Evolutionary conservation across 331 rosid species (phyloP).

Genomic region (Rosa hybrid): DNA sequence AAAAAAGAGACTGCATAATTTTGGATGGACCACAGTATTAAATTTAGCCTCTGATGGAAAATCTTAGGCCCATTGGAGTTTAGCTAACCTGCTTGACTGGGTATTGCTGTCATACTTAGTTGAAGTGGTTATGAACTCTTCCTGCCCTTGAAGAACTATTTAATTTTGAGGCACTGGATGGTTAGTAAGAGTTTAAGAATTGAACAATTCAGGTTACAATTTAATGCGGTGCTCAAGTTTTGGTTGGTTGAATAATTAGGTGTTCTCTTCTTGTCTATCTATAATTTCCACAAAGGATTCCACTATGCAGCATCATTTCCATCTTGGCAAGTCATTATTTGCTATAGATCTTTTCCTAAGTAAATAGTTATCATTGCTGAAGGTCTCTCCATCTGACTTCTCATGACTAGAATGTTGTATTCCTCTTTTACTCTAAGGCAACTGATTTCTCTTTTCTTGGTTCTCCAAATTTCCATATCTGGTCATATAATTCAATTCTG

Average conservation of each 20-base stretch:
- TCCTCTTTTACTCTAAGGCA: not conserved
- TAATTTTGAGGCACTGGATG: not conserved
- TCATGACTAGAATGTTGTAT: not conserved
- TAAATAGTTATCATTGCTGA: not conserved
- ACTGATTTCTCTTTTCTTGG: not conserved
- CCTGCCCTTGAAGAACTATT: not conserved
- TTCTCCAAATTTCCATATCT: not conserved
- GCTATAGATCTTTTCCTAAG: not conserved
- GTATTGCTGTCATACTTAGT: not conserved
- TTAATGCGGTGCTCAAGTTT: not conserved
- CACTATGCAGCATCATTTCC: not conserved
- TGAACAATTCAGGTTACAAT: not conserved
- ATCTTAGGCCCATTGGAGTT: not conserved
- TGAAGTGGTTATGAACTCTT: not conserved
- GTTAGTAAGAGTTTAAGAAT: not conserved
- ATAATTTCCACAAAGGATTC: not conserved
- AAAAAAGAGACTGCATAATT: not conserved
- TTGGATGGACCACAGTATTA: slow-evolving; percentile 3
- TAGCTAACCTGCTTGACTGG: not conserved
- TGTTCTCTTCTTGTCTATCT: not conserved
- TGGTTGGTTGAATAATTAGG: not conserved
- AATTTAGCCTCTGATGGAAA: not conserved
- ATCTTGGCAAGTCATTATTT: not conserved
- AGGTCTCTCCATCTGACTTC: not conserved
- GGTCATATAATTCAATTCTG: not conserved